Conservation (phyloP, 805 yeast genomes). For the Candida corydali region DNA sequence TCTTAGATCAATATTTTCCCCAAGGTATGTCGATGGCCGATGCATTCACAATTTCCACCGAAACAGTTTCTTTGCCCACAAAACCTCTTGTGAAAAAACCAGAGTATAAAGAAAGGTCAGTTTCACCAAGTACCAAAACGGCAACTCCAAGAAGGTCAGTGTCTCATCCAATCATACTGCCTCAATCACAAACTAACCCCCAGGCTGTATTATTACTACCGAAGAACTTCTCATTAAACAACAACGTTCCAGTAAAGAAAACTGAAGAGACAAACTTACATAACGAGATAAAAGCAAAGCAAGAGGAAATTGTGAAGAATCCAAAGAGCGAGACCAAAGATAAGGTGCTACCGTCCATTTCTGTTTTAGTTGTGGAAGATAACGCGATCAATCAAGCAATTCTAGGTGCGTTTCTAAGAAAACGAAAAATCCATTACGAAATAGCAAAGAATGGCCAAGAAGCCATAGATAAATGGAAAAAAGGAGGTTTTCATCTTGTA, state of each 20-base stretch:
- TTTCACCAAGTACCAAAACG: conserved; percentile 18
- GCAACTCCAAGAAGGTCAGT: conserved; percentile 25
- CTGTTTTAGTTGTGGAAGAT: conserved; percentile 93
- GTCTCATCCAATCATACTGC: conserved; percentile 23
- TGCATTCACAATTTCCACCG: conserved; percentile 57
- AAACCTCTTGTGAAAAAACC: background rate
- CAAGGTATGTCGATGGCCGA: conserved; percentile 65
- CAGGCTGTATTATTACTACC: conserved; percentile 50
- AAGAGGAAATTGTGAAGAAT: conserved; percentile 9
- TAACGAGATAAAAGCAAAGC: conserved; percentile 2
- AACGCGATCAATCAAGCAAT: conserved; percentile 91
- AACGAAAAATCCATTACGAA: conserved; percentile 77
- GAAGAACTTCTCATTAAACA: conserved; percentile 37
- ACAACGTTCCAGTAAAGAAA: conserved; percentile 16
- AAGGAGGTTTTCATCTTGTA: conserved; percentile 91
- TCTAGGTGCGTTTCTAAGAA: conserved; percentile 80
- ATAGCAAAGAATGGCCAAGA: conserved; percentile 93
- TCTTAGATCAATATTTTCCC: conserved; percentile 59
- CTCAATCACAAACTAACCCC: conserved; percentile 20
- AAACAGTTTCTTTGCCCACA: background rate
- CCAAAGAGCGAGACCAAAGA: conserved; percentile 45
- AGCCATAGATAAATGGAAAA: conserved; percentile 91
- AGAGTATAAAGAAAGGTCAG: conserved; percentile 16
- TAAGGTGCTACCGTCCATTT: conserved; percentile 81
- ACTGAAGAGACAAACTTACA: conserved; percentile 1